Percentiles rank a stretch among this genome's conserved stretches.
These are phyloP conservation scores for Gomphus sp. DNA, from an alignment of 1,284 basidiomycete species.

Conservation along the genomic window DNA sequence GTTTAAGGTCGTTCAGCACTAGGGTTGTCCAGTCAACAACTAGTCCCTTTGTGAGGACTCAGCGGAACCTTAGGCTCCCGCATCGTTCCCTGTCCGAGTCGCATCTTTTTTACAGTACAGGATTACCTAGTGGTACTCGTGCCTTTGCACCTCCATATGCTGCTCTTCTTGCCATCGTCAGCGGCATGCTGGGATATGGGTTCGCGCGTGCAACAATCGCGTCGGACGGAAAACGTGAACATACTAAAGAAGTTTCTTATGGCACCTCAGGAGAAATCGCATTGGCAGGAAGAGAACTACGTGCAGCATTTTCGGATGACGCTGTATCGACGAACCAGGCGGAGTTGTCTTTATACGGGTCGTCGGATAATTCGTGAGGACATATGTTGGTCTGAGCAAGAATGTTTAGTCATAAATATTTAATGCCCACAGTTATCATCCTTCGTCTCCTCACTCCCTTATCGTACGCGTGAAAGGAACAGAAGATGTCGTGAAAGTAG, in stretches of 20 bases:
- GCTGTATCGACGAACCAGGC: not conserved
- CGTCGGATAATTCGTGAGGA: conserved; percentile 4
- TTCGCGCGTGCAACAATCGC: conserved; percentile 5
- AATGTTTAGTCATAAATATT: not conserved
- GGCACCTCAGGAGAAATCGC: not conserved
- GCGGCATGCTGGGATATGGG: conserved; percentile 5
- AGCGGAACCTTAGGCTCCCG: not conserved
- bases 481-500: conserved; percentile 60
- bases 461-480: conserved; percentile 34
- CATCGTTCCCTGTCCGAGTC: not conserved
- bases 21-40: not conserved
- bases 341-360: not conserved
- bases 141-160: not conserved
- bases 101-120: not conserved
- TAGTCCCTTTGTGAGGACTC: not conserved
- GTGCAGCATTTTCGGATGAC: not conserved
- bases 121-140: not conserved
- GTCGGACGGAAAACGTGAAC: conserved; percentile 1
- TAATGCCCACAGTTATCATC: not conserved
- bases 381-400: not conserved
- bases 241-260: not conserved
- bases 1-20: not conserved
- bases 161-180: conserved; percentile 3
- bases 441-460: not conserved
- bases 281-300: conserved; percentile 1